Base-by-base conservation (phyloP, 768 basidiomycete species). In the Trametes punicea region DNA sequence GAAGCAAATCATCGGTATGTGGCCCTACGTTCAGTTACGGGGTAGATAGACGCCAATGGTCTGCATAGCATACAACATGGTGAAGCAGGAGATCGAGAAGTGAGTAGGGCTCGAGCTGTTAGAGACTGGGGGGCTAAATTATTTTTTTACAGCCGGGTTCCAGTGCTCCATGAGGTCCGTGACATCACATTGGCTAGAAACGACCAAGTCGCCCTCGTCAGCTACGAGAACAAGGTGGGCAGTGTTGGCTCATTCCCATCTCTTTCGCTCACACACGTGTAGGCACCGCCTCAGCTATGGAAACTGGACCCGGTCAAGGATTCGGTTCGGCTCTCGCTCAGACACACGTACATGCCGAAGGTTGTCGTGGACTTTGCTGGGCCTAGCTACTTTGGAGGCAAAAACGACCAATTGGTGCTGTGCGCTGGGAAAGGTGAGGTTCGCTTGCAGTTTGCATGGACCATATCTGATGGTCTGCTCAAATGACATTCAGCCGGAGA, bases 241-340 rank as follows among this genome's bases (percentile, higher is more conserved):
- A 16, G 20, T 2, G 29, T n/a, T n/a, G n/a, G n/a, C n/a, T n/a
- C 39, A 15, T 38, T 23, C 23, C 15, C 18, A 7, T 18, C 5
- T 5, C 8, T 38, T 11, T 46, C 18, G 27, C 46, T 51, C 15
- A 55, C 33, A 41, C 10, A 27, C 33, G 18, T 30, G 11, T 59
- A 88, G 87, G 81, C 85, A 4, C 81, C 87, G n/a, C 87, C 89
- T 6, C 88, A 90, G 65, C 72, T 90, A 3, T 90, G 88, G 87
- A 84, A 81, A 69, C 68, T 90, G 44, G 84, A 88, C 46, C 66
- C 81, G 21, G 71, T 88, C 25, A 82, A 81, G 67, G 83, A 86
- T 55, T 51, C 59, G 16, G 60, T 56, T 21, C 64, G 67, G n/a
- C 58, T 75, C 10, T 68, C 65, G 10, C 62, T 77, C 55, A 83